These are phyloP conservation scores for Penicillium soppii DNA, from an alignment of 495 filamentous ascomycete genomes.

Conservation along the genomic window DNA sequence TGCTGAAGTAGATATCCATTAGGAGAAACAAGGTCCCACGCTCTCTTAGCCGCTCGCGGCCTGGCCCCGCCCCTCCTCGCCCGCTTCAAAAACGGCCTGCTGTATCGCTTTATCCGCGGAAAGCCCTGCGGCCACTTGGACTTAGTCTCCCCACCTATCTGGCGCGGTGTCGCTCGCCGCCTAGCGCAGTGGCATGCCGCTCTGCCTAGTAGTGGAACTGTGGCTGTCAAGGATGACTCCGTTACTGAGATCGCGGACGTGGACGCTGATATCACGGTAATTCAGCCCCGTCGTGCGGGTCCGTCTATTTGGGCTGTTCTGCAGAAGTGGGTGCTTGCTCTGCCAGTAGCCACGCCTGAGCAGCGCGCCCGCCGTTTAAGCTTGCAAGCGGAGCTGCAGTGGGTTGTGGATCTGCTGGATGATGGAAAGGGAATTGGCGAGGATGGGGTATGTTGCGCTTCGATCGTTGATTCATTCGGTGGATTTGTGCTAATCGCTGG, in stretches of 20 bases:
- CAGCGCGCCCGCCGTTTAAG: slow-evolving; percentile 62
- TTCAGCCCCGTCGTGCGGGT: slow-evolving; percentile 60
- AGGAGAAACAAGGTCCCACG: slow-evolving; percentile 71
- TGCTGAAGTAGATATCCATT: slow-evolving; percentile 38
- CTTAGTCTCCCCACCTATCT: slow-evolving; percentile 67
- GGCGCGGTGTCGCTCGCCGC: slow-evolving; percentile 76
- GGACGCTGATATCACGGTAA: slow-evolving; percentile 46
- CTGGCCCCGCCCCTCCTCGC: slow-evolving; percentile 87
- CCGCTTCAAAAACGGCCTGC: slow-evolving; percentile 92
- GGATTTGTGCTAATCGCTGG: slow-evolving; percentile 5
- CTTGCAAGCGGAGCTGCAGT: slow-evolving; percentile 74
- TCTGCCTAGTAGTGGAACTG: slow-evolving; percentile 42
- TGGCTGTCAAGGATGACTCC: slow-evolving; percentile 12
- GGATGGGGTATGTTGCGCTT: slow-evolving; percentile 59
- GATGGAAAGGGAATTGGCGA: slow-evolving; percentile 70
- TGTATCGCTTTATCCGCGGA: slow-evolving; percentile 88
- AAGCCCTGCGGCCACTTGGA: slow-evolving; percentile 76
- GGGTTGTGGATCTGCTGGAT: slow-evolving; percentile 66
- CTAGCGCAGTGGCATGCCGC: slow-evolving; percentile 92
- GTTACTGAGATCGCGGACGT: slow-evolving; percentile 25
- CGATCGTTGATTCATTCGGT: background rate
- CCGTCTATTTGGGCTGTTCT: slow-evolving; percentile 91
- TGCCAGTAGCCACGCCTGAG: slow-evolving; percentile 67
- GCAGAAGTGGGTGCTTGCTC: slow-evolving; percentile 90
- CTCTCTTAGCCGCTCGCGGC: slow-evolving; percentile 71